phyloP scores from a whole-genome alignment of 805 yeast species.

The Schwanniomyces occidentalis region DNA sequence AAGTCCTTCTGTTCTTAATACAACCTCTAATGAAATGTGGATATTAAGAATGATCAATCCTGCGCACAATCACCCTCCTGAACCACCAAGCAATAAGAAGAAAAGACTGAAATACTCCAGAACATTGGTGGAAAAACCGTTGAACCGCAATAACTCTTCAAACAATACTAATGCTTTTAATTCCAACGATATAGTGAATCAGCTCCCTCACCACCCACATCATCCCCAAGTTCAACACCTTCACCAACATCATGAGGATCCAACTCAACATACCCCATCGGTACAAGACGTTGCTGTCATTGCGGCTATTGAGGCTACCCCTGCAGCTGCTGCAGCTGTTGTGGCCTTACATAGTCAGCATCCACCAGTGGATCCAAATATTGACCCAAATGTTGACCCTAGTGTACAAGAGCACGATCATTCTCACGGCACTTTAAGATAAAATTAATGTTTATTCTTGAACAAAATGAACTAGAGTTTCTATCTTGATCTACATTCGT shows the following conservation, averaged over 20 bases:
- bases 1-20: conserved; percentile 11
- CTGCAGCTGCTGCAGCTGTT: conserved; percentile 29
- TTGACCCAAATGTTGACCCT: conserved; percentile 47
- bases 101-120: conserved; percentile 40
- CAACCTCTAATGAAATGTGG: conserved; percentile 41
- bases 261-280: conserved; percentile 28
- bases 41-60: conserved; percentile 48
- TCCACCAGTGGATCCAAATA: conserved; percentile 41
- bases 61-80: conserved; percentile 46
- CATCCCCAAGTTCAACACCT: conserved; percentile 9
- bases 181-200: conserved; percentile 10
- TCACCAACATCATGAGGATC: conserved; percentile 21
- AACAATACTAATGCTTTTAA: conserved; percentile 8
- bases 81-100: conserved; percentile 38
- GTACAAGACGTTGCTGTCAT: conserved; percentile 44
- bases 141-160: conserved; percentile 21
- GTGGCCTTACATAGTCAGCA: conserved; percentile 27
- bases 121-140: conserved; percentile 46
- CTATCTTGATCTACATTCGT: not conserved
- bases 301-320: conserved; percentile 42
- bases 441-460: conserved; percentile 1
- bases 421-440: conserved; percentile 25
- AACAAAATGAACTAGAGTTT: no score
- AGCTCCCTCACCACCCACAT: conserved; percentile 10
- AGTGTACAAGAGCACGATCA: conserved; percentile 44